These are phyloP conservation scores for Fusarium nisikadoi DNA, from an alignment of 2,329 filamentous ascomycete genomes.

Conservation along the genomic window DNA sequence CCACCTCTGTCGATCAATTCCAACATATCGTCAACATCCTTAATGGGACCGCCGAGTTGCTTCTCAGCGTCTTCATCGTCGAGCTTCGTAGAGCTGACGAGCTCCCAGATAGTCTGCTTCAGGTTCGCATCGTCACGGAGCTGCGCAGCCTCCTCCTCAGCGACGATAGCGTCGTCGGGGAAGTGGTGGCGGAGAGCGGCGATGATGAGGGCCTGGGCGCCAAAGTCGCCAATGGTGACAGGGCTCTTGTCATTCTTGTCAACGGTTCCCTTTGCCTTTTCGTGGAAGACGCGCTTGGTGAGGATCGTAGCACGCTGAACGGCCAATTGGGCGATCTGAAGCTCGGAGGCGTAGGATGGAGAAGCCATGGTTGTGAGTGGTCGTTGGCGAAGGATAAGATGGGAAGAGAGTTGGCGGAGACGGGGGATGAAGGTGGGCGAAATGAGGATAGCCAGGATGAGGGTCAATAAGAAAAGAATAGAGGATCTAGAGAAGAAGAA, in stretches of 20 bases:
- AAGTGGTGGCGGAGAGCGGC: constrained; percentile 89
- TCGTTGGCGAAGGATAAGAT: constrained; percentile 39
- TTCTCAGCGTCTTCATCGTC: constrained; percentile 68
- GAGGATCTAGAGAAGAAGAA: constrained; percentile 12
- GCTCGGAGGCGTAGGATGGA: constrained; percentile 76
- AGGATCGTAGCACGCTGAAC: constrained; percentile 78
- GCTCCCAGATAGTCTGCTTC: constrained; percentile 78
- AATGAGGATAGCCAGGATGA: constrained; percentile 46
- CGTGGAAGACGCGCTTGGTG: constrained; percentile 69
- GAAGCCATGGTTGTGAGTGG: constrained; percentile 49
- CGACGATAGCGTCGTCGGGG: constrained; percentile 89
- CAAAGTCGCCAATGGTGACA: constrained; percentile 97
- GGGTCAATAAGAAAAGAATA: constrained; percentile 36
- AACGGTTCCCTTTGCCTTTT: constrained; percentile 93
- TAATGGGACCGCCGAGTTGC: constrained; percentile 74
- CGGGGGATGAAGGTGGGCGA: constrained; percentile 42
- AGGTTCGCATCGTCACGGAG: constrained; percentile 78
- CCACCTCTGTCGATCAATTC: constrained; percentile 74
- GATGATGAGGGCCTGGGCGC: constrained; percentile 96
- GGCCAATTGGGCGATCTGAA: constrained; percentile 85
- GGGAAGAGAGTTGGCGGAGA: constrained; percentile 43
- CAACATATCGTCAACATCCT: constrained; percentile 73
- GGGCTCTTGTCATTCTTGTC: constrained; percentile 93
- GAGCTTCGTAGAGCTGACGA: constrained; percentile 79
- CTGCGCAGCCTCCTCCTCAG: constrained; percentile 89